Conservation (phyloP, 441 rosid genomes). For the Eutrema salsugineum region DNA sequence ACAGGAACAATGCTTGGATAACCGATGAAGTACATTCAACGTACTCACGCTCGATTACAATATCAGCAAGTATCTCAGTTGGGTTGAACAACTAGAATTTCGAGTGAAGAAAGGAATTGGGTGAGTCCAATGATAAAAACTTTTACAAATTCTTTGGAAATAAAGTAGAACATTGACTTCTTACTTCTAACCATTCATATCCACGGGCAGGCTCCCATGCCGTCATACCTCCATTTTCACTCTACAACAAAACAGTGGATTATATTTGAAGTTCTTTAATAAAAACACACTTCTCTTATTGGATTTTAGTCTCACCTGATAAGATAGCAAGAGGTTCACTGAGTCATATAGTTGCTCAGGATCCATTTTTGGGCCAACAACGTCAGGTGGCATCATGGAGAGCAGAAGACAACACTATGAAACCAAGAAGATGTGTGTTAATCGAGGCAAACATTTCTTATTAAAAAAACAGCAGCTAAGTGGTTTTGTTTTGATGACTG, state of each 20-base stretch:
- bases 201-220: conserved; percentile 83
- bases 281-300: background rate
- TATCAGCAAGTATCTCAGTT: conserved; percentile 59
- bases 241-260: conserved; percentile 33
- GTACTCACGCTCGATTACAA: conserved; percentile 70
- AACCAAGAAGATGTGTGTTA: background rate
- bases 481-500: background rate
- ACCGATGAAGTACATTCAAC: conserved; percentile 69
- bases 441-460: background rate
- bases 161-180: background rate
- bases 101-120: background rate
- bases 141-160: background rate
- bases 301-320: conserved; percentile 37
- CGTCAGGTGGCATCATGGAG: conserved; percentile 57
- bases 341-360: conserved; percentile 49
- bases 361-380: conserved; percentile 66
- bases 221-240: conserved; percentile 64
- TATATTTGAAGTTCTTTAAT: background rate
- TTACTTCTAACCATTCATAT: conserved; percentile 68
- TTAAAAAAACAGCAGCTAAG: background rate
- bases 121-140: background rate
- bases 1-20: conserved; percentile 48
- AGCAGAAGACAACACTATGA: conserved; percentile 62
- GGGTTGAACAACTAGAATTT: conserved; percentile 59
- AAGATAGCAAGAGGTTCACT: conserved; percentile 55